Conservation (phyloP, 2,329 filamentous ascomycete species). For the Cordyceps farinosa region DNA sequence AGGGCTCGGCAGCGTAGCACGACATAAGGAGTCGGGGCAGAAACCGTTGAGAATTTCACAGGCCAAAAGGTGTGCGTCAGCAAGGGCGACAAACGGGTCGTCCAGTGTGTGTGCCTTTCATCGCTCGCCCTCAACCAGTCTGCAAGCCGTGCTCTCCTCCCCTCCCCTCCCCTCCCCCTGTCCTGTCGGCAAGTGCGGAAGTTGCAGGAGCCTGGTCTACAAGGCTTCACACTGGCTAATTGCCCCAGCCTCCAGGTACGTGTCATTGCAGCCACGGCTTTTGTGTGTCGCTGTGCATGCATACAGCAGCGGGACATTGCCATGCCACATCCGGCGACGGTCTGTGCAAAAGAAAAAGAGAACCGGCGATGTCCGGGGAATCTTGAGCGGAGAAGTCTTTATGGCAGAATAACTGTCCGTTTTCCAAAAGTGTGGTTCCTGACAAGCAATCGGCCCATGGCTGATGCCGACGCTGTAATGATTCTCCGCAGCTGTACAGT, state of each 20-base stretch:
- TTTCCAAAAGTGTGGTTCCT: neutral
- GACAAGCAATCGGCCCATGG: neutral
- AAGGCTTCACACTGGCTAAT: neutral
- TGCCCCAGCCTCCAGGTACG: neutral
- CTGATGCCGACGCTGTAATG: neutral
- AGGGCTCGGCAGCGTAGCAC: no score
- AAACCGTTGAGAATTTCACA: neutral
- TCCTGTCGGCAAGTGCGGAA: constrained; percentile 3
- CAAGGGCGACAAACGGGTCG: neutral
- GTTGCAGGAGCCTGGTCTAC: neutral
- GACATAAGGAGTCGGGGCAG: no score
- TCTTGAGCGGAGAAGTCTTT: neutral
- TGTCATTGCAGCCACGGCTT: neutral
- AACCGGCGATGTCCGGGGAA: neutral
- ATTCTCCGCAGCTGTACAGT: neutral
- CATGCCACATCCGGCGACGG: neutral
- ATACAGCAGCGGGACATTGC: neutral
- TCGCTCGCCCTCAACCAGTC: neutral
- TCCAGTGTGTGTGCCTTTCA: neutral
- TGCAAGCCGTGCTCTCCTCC: neutral
- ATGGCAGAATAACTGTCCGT: neutral
- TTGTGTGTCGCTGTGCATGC: neutral
- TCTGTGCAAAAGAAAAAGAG: neutral
- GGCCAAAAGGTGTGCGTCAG: neutral
- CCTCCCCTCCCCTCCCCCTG: neutral